phyloP scores from a whole-genome alignment of 345 rosid species.

The Anacardium occidentale region DNA sequence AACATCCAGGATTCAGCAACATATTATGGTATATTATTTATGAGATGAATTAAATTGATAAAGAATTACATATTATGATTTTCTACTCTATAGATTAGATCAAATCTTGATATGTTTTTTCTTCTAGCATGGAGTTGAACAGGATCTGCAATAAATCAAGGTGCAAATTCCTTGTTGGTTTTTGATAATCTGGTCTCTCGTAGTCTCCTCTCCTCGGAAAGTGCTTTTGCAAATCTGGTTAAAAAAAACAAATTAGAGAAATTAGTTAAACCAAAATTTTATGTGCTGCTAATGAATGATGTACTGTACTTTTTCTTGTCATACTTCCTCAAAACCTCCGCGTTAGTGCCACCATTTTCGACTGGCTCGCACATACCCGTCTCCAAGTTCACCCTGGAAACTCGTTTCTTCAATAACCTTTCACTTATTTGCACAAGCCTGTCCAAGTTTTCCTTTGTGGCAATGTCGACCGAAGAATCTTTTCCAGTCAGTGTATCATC shows the following conservation, averaged over 20 bases:
- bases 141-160: neutral
- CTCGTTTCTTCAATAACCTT: constrained; percentile 38
- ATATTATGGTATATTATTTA: no score
- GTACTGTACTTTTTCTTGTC: neutral
- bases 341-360: constrained; percentile 28
- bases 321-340: constrained; percentile 35
- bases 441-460: constrained; percentile 31
- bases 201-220: constrained; percentile 27
- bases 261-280: neutral
- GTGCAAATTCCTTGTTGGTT: neutral
- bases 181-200: constrained; percentile 1
- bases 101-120: no score
- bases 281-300: no score
- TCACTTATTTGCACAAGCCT: constrained; percentile 28
- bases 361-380: constrained; percentile 27
- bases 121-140: neutral
- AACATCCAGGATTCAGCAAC: no score
- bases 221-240: constrained; percentile 29
- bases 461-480: constrained; percentile 25
- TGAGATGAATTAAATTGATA: no score
- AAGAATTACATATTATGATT: neutral
- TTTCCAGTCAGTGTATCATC: constrained; percentile 28
- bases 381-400: constrained; percentile 32
- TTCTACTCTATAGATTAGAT: no score
- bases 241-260: no score